Percentiles rank a stretch among this genome's conserved stretches.
Conservation (phyloP, 257 asterid species). For the Nyctanthes arbortristis region DNA sequence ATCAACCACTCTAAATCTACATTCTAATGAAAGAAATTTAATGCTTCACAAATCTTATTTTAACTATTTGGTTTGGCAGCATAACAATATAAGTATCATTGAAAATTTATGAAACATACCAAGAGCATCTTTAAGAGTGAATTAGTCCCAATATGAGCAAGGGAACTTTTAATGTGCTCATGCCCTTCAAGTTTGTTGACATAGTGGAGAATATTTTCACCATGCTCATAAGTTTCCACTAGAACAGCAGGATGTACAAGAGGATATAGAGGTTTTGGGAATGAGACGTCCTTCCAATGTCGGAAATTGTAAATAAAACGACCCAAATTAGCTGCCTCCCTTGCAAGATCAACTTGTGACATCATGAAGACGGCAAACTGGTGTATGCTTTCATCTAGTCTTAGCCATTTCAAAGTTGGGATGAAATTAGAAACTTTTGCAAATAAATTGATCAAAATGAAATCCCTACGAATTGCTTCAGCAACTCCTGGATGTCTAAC, state of each 20-base stretch:
- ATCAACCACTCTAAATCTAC: background rate
- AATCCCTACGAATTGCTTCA: conserved; percentile 82
- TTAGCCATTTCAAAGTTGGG: conserved; percentile 79
- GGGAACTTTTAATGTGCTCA: conserved; percentile 52
- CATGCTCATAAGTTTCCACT: conserved; percentile 87
- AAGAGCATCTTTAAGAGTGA: conserved; percentile 84
- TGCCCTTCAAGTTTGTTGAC: conserved; percentile 66
- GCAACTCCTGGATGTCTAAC: conserved; percentile 92
- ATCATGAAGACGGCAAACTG: conserved; percentile 88
- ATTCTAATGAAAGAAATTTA: background rate
- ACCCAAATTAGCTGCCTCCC: conserved; percentile 91
- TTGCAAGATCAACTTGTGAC: conserved; percentile 93
- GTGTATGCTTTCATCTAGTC: conserved; percentile 84
- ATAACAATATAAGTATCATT: conserved; percentile 5
- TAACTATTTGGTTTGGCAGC: conserved; percentile 12
- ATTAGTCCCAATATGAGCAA: conserved; percentile 87
- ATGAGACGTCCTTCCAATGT: conserved; percentile 77
- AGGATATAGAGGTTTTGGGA: conserved; percentile 88
- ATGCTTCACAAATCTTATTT: conserved; percentile 9
- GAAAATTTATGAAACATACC: conserved; percentile 44
- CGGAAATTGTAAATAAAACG: conserved; percentile 86
- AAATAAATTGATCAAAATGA: conserved; percentile 59
- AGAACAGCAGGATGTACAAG: conserved; percentile 93
- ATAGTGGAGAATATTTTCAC: conserved; percentile 67
- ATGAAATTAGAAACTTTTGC: conserved; percentile 59